Base-by-base conservation (phyloP, 371 early-diverging fungal species). In the Smittium mucronatum region DNA sequence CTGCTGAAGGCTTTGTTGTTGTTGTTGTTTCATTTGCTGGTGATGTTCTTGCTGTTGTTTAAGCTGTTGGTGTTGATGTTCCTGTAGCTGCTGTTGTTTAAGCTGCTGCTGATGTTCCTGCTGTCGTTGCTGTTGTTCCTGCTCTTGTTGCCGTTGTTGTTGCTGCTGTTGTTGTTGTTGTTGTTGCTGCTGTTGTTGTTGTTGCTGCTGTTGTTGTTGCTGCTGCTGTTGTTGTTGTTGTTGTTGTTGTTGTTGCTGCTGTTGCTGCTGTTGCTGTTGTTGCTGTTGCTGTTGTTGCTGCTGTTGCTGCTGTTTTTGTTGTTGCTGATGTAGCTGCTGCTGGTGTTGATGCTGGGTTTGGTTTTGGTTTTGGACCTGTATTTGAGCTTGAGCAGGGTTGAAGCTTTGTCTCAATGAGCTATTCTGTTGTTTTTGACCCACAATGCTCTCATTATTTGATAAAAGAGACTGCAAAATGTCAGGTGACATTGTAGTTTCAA, bases 101-200 rank as follows among this genome's bases (percentile, higher is more conserved):
- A 21, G 11, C 21, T 47, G 47, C 74, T 76, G 36, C 75, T 70
- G 36, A 74, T 76, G 70, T 71, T 70, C 26, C 73, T 75, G 25
- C 75, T 0, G 78, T 63, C 26, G 71, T 34, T 32, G 72, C 72
- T 25, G 77, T 68, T 69, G 65, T 64, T 69, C 73, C 70, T 58
- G 71, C 63, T 5, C 69, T 36, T 61, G 59, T 36, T 59, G 74
- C 59, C 33, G 69, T 36, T 70, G 67, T 2, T 28, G 15, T 17
- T 65, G 30, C 64, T 63, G 36, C 29, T 63, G 73, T 57, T 63
- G 74, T 57, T 64, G 64, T n/a, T 68, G 71, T 70, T 74, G 74
- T 35, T 73, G 73, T 36, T 59, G 63, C 25, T 58, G 60, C 1
- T 69, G 66, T 47, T 32, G 70, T 30, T 29, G 30, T 1, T n/a